phyloP scores from a whole-genome alignment of 495 filamentous ascomycete genomes.

The Penicillium parvum region DNA sequence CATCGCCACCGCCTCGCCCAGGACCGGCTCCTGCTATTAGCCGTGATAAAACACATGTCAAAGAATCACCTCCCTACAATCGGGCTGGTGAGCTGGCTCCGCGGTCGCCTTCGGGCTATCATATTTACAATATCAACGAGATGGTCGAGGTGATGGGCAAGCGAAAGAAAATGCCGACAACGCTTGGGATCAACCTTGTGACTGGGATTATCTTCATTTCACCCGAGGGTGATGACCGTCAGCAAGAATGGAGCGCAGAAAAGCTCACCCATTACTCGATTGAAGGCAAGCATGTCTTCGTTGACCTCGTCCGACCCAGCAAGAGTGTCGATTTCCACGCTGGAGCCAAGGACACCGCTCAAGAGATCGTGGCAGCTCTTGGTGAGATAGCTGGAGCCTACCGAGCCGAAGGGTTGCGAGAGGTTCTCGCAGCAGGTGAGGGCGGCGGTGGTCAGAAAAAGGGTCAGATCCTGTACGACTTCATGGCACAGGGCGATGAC shows the following conservation, averaged over 20 bases:
- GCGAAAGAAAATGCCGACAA: constrained; percentile 96
- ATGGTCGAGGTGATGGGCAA: constrained; percentile 93
- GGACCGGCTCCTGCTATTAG: constrained; percentile 20
- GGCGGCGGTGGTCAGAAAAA: constrained; percentile 66
- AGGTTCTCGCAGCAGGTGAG: constrained; percentile 76
- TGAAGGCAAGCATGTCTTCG: constrained; percentile 96
- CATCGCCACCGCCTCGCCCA: constrained; percentile 26
- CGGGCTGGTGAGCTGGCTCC: constrained; percentile 43
- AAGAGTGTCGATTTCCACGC: constrained; percentile 96
- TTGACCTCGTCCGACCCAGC: constrained; percentile 85
- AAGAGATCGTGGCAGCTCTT: constrained; percentile 83
- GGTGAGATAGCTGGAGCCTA: constrained; percentile 85
- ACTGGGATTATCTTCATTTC: constrained; percentile 88
- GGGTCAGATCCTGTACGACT: constrained; percentile 87
- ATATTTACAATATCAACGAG: constrained; percentile 93
- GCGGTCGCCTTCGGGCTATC: constrained; percentile 72
- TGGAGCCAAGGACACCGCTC: constrained; percentile 92
- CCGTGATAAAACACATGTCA: constrained; percentile 34
- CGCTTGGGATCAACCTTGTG: constrained; percentile 79
- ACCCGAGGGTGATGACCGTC: constrained; percentile 81
- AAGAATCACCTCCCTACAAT: constrained; percentile 57
- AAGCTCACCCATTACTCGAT: constrained; percentile 93
- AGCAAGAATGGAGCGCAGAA: constrained; percentile 90
- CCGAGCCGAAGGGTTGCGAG: constrained; percentile 75
- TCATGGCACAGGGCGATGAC: constrained; percentile 92